Evolutionary conservation across 371 early-diverging fungal species (phyloP), one percentile per base, ranked within the genome.

Genomic region (Mucor plumbeus): DNA sequence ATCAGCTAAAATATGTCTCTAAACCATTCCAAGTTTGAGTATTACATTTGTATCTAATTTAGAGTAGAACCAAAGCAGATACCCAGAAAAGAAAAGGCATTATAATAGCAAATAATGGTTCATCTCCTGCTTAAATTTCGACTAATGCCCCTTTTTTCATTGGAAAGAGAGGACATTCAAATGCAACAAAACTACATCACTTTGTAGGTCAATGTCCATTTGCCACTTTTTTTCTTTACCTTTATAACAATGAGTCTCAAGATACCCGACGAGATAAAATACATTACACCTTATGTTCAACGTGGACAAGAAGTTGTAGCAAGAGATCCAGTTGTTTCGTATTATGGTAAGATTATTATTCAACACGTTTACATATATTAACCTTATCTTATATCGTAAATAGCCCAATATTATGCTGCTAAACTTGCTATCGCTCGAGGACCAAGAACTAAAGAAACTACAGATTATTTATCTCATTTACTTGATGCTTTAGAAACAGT

Each of bases 391-490:
- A 0, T 38, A 26, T 36, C 35, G 8, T 17, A 38, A 50, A 26
- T 82, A 93, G 95, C 93, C 67, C 88, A 90, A 57, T 95, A 89
- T 85, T 95, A 95, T 79, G 95, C 98, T 10, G 95, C 88, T 11
- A 91, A 90, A 60, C 86, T 91, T 11, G 94, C 95, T 13, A 87
- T 97, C 57, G 81, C 83, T 19, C 81, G 78, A 63, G 90, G 88
- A 10, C 73, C 81, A 13, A 83, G 82, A 63, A 82, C 81, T 17
- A 82, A 87, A 48, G 86, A 88, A 9, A 77, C 78, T n/a, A 88
- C 92, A 48, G 60, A 66, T 6, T 97, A 87, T 67, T 69, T 97
- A 17, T 70, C 83, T 8, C 71, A 74, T 5, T 76, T 97, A 8
- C 69, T 98, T 54, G 93, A 93, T 73, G 73, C 81, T 5, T 77